phyloP scores from a whole-genome alignment of 805 yeast genomes.

The Lachancea cidri region DNA sequence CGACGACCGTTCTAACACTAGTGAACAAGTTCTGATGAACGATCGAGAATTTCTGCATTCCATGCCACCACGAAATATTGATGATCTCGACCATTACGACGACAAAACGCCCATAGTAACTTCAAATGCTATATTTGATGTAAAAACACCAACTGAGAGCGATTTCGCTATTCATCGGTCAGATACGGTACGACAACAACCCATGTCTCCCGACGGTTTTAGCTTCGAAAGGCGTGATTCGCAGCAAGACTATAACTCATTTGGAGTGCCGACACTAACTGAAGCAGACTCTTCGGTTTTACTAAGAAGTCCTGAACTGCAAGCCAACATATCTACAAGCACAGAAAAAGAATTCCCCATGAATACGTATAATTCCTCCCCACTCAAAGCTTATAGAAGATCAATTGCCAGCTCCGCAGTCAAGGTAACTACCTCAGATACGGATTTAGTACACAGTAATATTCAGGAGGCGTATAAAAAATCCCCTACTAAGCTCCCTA shows the following conservation, averaged over 20 bases:
- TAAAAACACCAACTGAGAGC: slow-evolving; percentile 4
- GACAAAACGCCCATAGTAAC: slow-evolving; percentile 8
- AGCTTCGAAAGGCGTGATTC: slow-evolving; percentile 2
- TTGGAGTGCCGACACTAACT: not conserved
- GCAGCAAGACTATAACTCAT: not conserved
- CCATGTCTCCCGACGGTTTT: slow-evolving; percentile 4
- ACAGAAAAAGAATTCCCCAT: not conserved
- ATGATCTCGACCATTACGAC: not conserved
- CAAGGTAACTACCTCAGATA: not conserved
- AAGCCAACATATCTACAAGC: not conserved
- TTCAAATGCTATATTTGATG: slow-evolving; percentile 3
- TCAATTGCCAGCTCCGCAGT: not conserved
- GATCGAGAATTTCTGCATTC: too few relatives aligned
- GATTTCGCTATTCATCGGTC: not conserved
- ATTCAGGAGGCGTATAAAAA: slow-evolving; percentile 5
- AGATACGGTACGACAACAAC: not conserved
- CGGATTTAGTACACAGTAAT: slow-evolving; percentile 1
- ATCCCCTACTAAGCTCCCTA: slow-evolving; percentile 3
- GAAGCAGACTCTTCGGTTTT: not conserved
- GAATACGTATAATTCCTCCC: not conserved
- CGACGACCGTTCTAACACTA: too few relatives aligned
- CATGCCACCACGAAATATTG: not conserved
- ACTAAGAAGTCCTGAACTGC: not conserved
- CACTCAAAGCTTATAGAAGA: not conserved
- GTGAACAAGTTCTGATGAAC: too few relatives aligned